Conservation (phyloP, 805 yeast genomes). For the Wickerhamomyces canadensis region DNA sequence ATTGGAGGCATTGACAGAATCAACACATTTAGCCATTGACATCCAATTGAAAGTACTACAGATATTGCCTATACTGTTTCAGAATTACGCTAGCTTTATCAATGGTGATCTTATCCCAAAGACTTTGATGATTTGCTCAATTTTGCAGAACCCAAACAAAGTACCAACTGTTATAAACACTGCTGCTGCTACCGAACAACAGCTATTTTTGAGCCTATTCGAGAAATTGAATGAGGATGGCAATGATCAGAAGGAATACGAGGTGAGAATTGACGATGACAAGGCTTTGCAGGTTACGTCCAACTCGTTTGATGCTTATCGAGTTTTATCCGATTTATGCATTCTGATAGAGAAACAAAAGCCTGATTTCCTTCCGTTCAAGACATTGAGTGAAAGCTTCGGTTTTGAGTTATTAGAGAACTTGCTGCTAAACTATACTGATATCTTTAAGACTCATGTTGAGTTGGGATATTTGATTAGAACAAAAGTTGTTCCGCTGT, state of each 20-base stretch:
- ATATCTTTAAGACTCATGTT: slow-evolving; percentile 46
- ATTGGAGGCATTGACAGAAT: slow-evolving; percentile 64
- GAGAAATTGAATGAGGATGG: slow-evolving; percentile 42
- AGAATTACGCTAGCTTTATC: slow-evolving; percentile 51
- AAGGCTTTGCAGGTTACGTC: slow-evolving; percentile 39
- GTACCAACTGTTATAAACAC: slow-evolving; percentile 79
- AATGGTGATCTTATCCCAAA: slow-evolving; percentile 51
- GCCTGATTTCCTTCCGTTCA: slow-evolving; percentile 48
- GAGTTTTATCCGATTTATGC: slow-evolving; percentile 71
- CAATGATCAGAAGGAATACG: slow-evolving; percentile 22
- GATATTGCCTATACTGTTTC: slow-evolving; percentile 69
- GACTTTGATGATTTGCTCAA: slow-evolving; percentile 63
- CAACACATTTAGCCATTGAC: slow-evolving; percentile 71
- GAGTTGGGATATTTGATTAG: slow-evolving; percentile 67
- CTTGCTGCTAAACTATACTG: slow-evolving; percentile 57
- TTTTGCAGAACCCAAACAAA: slow-evolving; percentile 63
- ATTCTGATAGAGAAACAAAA: slow-evolving; percentile 52
- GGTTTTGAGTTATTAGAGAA: slow-evolving; percentile 84
- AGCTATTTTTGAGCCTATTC: slow-evolving; percentile 70
- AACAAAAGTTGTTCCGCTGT: slow-evolving; percentile 66
- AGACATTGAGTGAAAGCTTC: slow-evolving; percentile 52
- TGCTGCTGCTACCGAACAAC: slow-evolving; percentile 90
- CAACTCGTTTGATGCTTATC: slow-evolving; percentile 62
- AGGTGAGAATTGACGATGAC: slow-evolving; percentile 42
- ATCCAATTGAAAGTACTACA: slow-evolving; percentile 85